Conservation (phyloP, 2,329 filamentous ascomycete genomes). For the Microsporum canis region DNA sequence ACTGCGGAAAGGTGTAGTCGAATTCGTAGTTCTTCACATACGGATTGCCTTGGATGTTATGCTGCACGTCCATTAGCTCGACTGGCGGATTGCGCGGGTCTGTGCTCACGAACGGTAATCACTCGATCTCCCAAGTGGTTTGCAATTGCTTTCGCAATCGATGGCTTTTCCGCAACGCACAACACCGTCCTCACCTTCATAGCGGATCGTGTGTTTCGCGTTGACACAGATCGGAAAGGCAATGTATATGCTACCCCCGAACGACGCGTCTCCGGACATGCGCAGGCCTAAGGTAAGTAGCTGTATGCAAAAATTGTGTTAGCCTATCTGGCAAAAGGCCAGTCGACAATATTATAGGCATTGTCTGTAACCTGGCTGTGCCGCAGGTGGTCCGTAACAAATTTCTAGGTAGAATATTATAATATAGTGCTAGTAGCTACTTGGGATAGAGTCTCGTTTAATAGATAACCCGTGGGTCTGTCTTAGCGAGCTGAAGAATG, state of each 20-base stretch:
- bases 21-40: constrained; percentile 5
- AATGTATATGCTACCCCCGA: neutral
- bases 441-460: too few species aligned
- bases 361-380: neutral
- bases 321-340: neutral
- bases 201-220: neutral
- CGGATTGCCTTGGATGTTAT: constrained; percentile 5
- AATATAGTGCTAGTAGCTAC: too few species aligned
- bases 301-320: constrained; percentile 1
- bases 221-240: constrained; percentile 5
- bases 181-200: constrained; percentile 3
- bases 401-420: too few species aligned
- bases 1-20: constrained; percentile 3
- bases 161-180: constrained; percentile 4
- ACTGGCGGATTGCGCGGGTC: constrained; percentile 1
- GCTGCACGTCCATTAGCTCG: constrained; percentile 4
- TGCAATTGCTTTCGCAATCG: constrained; percentile 6
- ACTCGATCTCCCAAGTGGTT: constrained; percentile 6
- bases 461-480: too few species aligned
- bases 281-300: neutral
- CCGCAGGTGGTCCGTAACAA: too few species aligned
- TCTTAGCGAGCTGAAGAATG: too few species aligned
- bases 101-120: constrained; percentile 2
- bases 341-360: neutral
- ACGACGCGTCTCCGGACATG: constrained; percentile 1